phyloP scores from a whole-genome alignment of 1,139 yeast genomes.

The Diutina mesorugosa region DNA sequence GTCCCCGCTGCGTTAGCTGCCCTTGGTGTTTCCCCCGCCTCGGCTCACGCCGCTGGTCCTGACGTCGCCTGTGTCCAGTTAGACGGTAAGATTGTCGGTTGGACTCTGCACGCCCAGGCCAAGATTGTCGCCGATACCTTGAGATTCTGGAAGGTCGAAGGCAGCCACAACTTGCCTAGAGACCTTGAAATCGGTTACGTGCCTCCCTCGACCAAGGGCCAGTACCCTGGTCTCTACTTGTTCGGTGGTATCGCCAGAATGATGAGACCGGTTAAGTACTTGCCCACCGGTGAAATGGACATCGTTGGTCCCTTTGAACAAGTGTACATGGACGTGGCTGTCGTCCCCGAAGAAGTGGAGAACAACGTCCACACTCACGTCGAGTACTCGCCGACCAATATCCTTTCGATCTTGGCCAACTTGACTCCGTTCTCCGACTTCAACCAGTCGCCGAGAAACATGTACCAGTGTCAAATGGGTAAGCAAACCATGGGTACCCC shows the following conservation, averaged over 20 bases:
- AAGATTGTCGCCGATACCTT: conserved; percentile 77
- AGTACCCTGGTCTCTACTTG: conserved; percentile 87
- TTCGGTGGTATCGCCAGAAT: conserved; percentile 91
- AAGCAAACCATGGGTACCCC: conserved; percentile 99
- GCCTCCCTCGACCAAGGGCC: conserved; percentile 91
- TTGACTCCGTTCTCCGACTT: conserved; percentile 96
- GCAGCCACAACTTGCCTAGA: conserved; percentile 60
- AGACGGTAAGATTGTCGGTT: conserved; percentile 88
- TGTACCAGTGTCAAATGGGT: conserved; percentile 99
- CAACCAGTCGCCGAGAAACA: conserved; percentile 98
- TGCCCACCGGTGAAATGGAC: conserved; percentile 74
- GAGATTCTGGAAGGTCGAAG: conserved; percentile 88
- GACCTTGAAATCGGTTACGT: conserved; percentile 90
- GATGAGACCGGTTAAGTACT: conserved; percentile 90
- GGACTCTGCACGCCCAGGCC: conserved; percentile 89
- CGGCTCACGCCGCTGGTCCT: conserved; percentile 80
- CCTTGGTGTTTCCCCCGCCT: conserved; percentile 75
- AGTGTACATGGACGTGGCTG: conserved; percentile 93
- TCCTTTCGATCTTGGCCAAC: conserved; percentile 86
- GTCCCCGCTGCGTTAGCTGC: conserved; percentile 56
- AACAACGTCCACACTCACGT: conserved; percentile 79
- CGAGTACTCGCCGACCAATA: conserved; percentile 89
- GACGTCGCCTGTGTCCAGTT: conserved; percentile 78
- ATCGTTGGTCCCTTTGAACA: conserved; percentile 96
- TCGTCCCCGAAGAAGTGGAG: conserved; percentile 84